These are phyloP conservation scores for Lentinula sp. DNA, from an alignment of 768 basidiomycete genomes.

Conservation along the genomic window DNA sequence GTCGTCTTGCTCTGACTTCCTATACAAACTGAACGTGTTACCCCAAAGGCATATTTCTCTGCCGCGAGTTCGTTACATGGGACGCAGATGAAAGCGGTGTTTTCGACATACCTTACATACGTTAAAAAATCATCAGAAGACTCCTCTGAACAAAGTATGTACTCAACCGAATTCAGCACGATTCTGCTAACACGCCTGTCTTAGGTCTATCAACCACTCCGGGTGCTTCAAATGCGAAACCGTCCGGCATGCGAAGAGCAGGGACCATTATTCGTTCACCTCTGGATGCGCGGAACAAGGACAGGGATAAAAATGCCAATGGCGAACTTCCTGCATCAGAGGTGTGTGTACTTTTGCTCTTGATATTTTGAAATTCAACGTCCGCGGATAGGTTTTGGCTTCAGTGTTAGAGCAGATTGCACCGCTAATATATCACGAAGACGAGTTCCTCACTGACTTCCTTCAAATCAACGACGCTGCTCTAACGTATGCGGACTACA, in stretches of 20 bases:
- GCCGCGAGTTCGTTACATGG: constrained; percentile 77
- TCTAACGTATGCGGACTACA: constrained; percentile 93
- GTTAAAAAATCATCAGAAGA: constrained; percentile 71
- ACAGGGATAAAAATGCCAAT: constrained; percentile 49
- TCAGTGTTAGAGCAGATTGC: constrained; percentile 72
- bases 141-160: constrained; percentile 64
- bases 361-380: background rate
- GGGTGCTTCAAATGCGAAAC: constrained; percentile 37
- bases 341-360: constrained; percentile 27
- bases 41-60: constrained; percentile 82
- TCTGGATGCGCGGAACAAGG: constrained; percentile 53
- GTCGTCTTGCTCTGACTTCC: constrained; percentile 19
- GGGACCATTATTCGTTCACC: constrained; percentile 82
- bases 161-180: background rate
- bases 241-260: constrained; percentile 67
- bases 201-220: constrained; percentile 42
- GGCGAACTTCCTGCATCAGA: constrained; percentile 69
- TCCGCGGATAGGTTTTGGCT: constrained; percentile 55
- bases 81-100: constrained; percentile 70
- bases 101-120: constrained; percentile 49
- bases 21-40: constrained; percentile 4
- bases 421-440: constrained; percentile 73
- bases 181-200: background rate
- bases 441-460: constrained; percentile 87
- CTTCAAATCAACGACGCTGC: constrained; percentile 85